phyloP scores from a whole-genome alignment of 148 eudicot species.

The Arctostaphylos glauca region DNA sequence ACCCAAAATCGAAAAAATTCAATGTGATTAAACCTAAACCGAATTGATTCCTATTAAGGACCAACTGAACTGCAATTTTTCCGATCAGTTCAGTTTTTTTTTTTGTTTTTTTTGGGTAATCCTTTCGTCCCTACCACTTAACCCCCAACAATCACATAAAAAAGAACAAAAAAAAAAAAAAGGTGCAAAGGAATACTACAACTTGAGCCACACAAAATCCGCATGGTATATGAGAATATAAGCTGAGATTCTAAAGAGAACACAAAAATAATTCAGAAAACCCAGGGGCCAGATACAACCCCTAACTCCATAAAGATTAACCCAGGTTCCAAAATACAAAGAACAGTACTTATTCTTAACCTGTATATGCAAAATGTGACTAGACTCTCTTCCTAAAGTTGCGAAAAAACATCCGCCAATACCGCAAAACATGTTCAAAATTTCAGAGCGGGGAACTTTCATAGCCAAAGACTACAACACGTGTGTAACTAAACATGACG shows the following conservation, averaged over 20 bases:
- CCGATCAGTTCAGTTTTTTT: too few species aligned
- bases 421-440: constrained; percentile 9
- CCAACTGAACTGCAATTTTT: too few species aligned
- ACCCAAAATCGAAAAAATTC: too few species aligned
- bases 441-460: not conserved
- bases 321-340: constrained; percentile 5
- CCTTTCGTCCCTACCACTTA: too few species aligned
- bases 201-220: not conserved
- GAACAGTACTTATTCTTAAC: not conserved
- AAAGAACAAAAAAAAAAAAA: too few species aligned
- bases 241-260: not conserved
- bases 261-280: not conserved
- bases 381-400: not conserved
- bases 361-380: not conserved
- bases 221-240: not conserved
- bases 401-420: not conserved
- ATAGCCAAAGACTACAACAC: not conserved
- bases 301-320: not conserved
- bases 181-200: not conserved
- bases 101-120: too few species aligned
- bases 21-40: too few species aligned
- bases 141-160: too few species aligned
- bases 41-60: too few species aligned
- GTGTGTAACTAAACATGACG: not conserved
- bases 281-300: not conserved